Base-by-base conservation (phyloP, 78 protist genomes). In the Guillardia theta region DNA sequence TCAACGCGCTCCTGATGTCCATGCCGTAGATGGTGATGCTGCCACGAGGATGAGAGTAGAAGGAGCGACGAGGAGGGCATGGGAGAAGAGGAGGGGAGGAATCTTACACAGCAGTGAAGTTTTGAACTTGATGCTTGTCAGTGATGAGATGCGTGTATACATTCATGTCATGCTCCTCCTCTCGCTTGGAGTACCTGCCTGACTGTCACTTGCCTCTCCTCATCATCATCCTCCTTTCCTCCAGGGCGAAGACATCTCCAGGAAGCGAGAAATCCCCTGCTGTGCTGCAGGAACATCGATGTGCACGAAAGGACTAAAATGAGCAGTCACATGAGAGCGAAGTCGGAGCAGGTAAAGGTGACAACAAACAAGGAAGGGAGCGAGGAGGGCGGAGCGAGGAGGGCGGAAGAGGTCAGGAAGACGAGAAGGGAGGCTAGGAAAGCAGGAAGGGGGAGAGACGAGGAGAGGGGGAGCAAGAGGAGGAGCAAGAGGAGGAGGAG, bases 71-170 rank as follows among this genome's bases (percentile, higher is more conserved):
- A 58, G 70, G 6, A 3, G 27, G 70, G 6, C 39, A 8, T 9
- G 2, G 39, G 70, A 1, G 70, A 58, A 6, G 6, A 6, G 27
- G 6, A 8, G 27, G 70, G 6, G 6, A 30, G 27, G 70, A 0
- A 58, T 24, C 6, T 24, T 1, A 30, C 70, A 58, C 39, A 6
- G 70, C 70, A 30, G 83, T 70, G 83, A 70, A 70, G 41, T 33
- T 33, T 4, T 36, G 46, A 12, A 70, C 83, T 12, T 12, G 46
- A 12, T 4, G 33, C 41, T 70, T 70, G 41, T 70, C 83, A 24
- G 83, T 70, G 83, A 70, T 70, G 83, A 70, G 83, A 43, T 70
- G 83, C 83, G 83, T 24, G 83, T 70, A 70, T 22, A 15, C 45
- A 22, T 15, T 15, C 83, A 70, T 70, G 83, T 70, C 83, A 18